phyloP scores from a whole-genome alignment of 2,329 filamentous ascomycete genomes.

The Cladosporium oxysporum region DNA sequence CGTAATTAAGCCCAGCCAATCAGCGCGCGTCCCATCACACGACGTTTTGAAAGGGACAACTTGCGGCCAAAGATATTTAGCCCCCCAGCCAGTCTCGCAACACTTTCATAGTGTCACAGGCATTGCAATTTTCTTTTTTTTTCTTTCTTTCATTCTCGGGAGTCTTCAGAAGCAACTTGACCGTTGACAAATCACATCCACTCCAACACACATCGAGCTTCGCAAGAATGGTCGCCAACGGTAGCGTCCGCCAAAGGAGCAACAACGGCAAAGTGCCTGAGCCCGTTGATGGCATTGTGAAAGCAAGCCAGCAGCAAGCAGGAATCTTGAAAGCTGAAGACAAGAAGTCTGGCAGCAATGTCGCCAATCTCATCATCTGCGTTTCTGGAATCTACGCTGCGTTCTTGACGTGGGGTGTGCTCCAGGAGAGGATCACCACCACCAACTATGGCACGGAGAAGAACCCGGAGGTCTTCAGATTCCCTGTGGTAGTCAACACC shows the following conservation, averaged over 20 bases:
- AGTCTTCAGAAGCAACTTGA: neutral
- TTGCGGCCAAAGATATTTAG: constrained; percentile 5
- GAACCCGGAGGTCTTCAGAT: constrained; percentile 76
- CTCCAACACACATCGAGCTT: neutral
- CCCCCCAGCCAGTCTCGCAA: neutral
- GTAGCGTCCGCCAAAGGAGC: constrained; percentile 30
- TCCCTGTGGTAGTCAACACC: constrained; percentile 93
- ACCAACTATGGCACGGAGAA: constrained; percentile 72
- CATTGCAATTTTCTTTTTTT: neutral
- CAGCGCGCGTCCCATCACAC: constrained; percentile 1
- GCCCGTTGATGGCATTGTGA: constrained; percentile 24
- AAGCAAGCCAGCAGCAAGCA: constrained; percentile 32
- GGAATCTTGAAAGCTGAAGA: constrained; percentile 25
- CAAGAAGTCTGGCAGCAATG: constrained; percentile 26
- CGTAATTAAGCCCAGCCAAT: constrained; percentile 15
- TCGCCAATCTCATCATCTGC: constrained; percentile 74
- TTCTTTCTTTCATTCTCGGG: neutral
- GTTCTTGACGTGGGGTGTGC: constrained; percentile 97
- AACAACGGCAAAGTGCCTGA: constrained; percentile 29
- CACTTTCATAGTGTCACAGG: neutral
- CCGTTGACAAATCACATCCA: neutral
- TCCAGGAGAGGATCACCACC: constrained; percentile 97
- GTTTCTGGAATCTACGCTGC: constrained; percentile 96
- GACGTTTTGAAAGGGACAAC: constrained; percentile 12
- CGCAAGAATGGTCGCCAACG: constrained; percentile 27